Percentiles rank a stretch among this genome's conserved stretches.
Evolutionary conservation across 441 rosid genomes (phyloP).

Genomic region (Kokia cookei): DNA sequence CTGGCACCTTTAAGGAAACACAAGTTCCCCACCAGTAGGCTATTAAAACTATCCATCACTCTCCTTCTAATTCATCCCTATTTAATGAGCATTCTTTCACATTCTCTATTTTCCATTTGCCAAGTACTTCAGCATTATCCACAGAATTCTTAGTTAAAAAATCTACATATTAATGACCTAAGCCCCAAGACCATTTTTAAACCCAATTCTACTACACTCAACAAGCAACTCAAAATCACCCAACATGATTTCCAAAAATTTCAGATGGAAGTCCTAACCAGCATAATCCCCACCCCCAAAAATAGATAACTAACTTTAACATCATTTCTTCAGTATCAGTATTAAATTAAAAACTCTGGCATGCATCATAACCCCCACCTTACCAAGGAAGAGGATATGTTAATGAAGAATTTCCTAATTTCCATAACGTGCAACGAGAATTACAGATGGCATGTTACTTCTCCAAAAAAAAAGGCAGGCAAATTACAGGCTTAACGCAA

Average conservation of each 20-base stretch:
- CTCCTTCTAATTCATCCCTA: not conserved
- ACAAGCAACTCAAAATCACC: not conserved
- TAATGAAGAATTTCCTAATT: not conserved
- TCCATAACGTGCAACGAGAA: not conserved
- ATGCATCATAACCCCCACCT: not conserved
- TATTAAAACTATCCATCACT: not conserved
- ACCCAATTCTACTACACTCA: not conserved
- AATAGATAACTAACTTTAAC: not conserved
- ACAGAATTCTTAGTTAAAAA: not conserved
- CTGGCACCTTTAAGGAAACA: not conserved
- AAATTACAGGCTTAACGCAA: conserved; percentile 5
- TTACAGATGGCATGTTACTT: not conserved
- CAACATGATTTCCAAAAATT: not conserved
- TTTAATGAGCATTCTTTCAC: not conserved
- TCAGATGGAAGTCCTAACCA: not conserved
- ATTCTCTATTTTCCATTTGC: not conserved
- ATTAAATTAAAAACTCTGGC: not conserved
- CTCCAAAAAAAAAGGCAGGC: not conserved
- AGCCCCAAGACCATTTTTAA: not conserved
- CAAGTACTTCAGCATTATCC: not conserved
- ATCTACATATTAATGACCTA: not conserved
- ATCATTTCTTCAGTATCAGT: not conserved
- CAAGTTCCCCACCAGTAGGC: not conserved
- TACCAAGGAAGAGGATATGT: not conserved
- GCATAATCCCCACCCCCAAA: not conserved